Evolutionary conservation across 805 yeast species (phyloP).

Genomic region (Millerozyma miso): DNA sequence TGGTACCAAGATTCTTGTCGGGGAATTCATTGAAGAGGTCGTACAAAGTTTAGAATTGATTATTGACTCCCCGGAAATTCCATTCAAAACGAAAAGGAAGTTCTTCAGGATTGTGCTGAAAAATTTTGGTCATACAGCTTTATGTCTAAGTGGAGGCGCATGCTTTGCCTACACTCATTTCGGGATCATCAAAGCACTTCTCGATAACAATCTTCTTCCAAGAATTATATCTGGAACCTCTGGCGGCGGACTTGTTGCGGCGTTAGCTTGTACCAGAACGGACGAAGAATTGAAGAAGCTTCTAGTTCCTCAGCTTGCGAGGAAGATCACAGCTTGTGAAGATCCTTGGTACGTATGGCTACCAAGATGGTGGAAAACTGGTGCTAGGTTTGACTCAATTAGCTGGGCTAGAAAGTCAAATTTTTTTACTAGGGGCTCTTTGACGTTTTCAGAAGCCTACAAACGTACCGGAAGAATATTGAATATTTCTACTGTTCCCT

Average conservation of each 20-base stretch:
- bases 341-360: conserved; percentile 59
- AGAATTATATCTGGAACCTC: conserved; percentile 71
- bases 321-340: conserved; percentile 64
- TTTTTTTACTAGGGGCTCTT: conserved; percentile 71
- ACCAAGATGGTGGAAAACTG: conserved; percentile 65
- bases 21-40: conserved; percentile 51
- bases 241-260: conserved; percentile 78
- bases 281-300: conserved; percentile 57
- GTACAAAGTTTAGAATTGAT: conserved; percentile 44
- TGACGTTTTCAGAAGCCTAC: conserved; percentile 68
- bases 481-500: conserved; percentile 75
- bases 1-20: conserved; percentile 65
- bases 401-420: conserved; percentile 67
- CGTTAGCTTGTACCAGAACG: conserved; percentile 64
- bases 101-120: conserved; percentile 56
- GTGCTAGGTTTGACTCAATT: conserved; percentile 72
- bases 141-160: conserved; percentile 77
- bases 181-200: conserved; percentile 67
- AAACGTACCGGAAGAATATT: conserved; percentile 65
- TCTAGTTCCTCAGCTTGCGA: conserved; percentile 57
- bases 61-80: conserved; percentile 31
- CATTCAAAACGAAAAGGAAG: conserved; percentile 38
- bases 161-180: conserved; percentile 74
- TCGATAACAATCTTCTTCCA: conserved; percentile 66
- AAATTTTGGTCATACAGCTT: conserved; percentile 68